Percentiles rank a stretch among this genome's conserved stretches.
Evolutionary conservation across 1,284 basidiomycete species (phyloP).

Genomic region (Malassezia brasiliensis): DNA sequence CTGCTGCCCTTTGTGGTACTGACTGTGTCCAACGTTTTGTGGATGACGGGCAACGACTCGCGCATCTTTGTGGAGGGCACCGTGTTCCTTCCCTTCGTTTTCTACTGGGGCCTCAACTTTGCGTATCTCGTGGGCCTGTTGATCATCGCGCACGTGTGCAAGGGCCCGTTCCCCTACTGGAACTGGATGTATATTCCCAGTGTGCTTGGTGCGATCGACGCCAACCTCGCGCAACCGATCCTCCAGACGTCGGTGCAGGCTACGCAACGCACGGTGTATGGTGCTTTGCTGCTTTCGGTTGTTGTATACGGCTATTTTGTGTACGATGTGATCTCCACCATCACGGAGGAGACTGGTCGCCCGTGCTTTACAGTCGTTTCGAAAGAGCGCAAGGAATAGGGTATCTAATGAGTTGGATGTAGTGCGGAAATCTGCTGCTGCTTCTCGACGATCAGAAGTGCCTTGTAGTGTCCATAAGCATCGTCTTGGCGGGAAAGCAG

Average conservation of each 20-base stretch:
- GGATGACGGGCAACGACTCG: slow-evolving; percentile 56
- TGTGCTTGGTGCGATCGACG: slow-evolving; percentile 68
- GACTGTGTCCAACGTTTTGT: slow-evolving; percentile 62
- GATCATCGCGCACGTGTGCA: slow-evolving; percentile 86
- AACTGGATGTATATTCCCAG: slow-evolving; percentile 79
- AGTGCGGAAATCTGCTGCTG: slow-evolving; percentile 5
- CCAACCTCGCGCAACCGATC: slow-evolving; percentile 51
- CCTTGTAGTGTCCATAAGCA: slow-evolving; percentile 55
- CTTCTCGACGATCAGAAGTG: not conserved
- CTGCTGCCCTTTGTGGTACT: slow-evolving; percentile 71
- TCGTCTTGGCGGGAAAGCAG: slow-evolving; percentile 15
- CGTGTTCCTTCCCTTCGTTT: slow-evolving; percentile 73
- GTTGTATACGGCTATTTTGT: slow-evolving; percentile 65
- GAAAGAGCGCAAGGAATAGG: not conserved
- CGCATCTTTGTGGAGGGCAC: slow-evolving; percentile 27
- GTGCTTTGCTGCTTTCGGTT: slow-evolving; percentile 60
- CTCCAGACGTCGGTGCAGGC: slow-evolving; percentile 59
- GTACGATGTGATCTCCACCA: slow-evolving; percentile 38
- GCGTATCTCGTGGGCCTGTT: slow-evolving; percentile 69
- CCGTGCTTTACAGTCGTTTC: slow-evolving; percentile 13
- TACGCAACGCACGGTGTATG: slow-evolving; percentile 61
- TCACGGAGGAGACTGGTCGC: slow-evolving; percentile 28
- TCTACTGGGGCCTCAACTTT: slow-evolving; percentile 78
- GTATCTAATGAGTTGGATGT: not conserved
- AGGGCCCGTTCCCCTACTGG: slow-evolving; percentile 72